phyloP scores from a whole-genome alignment of 306 rosid genomes.

The Pyrus bretschneideri region DNA sequence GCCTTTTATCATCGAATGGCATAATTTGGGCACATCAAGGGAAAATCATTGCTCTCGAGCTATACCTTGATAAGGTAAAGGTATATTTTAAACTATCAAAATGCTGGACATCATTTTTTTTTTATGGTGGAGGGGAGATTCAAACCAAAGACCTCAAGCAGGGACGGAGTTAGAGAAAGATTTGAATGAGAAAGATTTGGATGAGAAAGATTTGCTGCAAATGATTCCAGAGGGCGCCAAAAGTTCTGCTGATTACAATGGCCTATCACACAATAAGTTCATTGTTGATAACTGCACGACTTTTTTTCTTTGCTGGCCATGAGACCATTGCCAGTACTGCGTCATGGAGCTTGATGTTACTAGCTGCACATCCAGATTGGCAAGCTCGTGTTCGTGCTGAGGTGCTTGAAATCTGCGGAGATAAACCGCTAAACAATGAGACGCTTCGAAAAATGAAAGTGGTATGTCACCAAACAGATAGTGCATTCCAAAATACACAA shows the following conservation, averaged over 20 bases:
- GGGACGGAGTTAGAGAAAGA: too few species aligned
- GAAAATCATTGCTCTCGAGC: slow-evolving; percentile 32
- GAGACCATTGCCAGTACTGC: slow-evolving; percentile 17
- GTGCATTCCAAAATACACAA: too few species aligned
- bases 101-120: too few species aligned
- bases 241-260: background rate
- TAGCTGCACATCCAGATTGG: slow-evolving; percentile 29
- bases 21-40: slow-evolving; percentile 35
- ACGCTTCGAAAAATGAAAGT: slow-evolving; percentile 30
- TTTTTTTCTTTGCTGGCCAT: slow-evolving; percentile 30
- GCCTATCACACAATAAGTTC: slow-evolving; percentile 31
- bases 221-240: slow-evolving; percentile 56
- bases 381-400: slow-evolving; percentile 28
- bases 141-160: too few species aligned
- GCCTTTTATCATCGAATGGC: slow-evolving; percentile 29
- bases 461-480: background rate
- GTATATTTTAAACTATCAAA: slow-evolving; percentile 4
- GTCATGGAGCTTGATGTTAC: slow-evolving; percentile 21
- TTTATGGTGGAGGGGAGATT: too few species aligned
- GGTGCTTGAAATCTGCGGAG: slow-evolving; percentile 6
- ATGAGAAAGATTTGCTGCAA: slow-evolving; percentile 56
- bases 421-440: slow-evolving; percentile 3
- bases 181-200: background rate
- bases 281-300: slow-evolving; percentile 41
- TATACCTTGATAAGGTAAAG: slow-evolving; percentile 32